A percentile compares a stretch with the other conserved stretches of the same genome.
phyloP scores from a whole-genome alignment of 176 grass and related monocot genomes.

The Bothriochloa decipiens region DNA sequence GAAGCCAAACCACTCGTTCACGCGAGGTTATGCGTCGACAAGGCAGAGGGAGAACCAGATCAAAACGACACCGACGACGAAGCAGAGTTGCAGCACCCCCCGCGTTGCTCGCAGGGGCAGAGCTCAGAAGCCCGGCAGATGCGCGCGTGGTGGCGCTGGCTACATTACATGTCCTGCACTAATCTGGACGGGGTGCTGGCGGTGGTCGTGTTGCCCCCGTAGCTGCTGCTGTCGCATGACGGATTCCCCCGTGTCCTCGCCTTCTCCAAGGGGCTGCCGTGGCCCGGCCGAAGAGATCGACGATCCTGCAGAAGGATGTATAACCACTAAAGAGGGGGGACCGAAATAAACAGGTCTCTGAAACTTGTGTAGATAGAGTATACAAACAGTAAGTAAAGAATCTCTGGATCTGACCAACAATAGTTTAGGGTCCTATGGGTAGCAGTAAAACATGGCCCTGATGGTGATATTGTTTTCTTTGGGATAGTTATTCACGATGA shows the following conservation, averaged over 20 bases:
- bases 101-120: neutral
- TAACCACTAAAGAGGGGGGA: neutral
- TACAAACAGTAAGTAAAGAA: neutral
- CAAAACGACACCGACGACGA: constrained; percentile 33
- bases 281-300: constrained; percentile 45
- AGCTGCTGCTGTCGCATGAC: constrained; percentile 55
- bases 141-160: constrained; percentile 7
- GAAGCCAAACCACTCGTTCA: neutral
- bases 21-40: neutral
- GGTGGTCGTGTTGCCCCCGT: constrained; percentile 60
- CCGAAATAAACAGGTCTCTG: too few species aligned
- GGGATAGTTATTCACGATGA: neutral
- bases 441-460: neutral
- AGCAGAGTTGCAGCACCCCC: neutral
- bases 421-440: neutral
- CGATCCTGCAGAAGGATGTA: constrained; percentile 55
- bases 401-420: neutral
- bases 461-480: constrained; percentile 20
- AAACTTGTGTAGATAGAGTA: neutral
- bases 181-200: constrained; percentile 57
- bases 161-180: constrained; percentile 42
- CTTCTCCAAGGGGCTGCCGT: constrained; percentile 56
- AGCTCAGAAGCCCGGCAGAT: neutral
- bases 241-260: constrained; percentile 47
- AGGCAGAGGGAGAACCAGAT: neutral